Base-by-base conservation (phyloP, 192 early-diverging fungal genomes). In the Rhizoclosmatium globosum region DNA sequence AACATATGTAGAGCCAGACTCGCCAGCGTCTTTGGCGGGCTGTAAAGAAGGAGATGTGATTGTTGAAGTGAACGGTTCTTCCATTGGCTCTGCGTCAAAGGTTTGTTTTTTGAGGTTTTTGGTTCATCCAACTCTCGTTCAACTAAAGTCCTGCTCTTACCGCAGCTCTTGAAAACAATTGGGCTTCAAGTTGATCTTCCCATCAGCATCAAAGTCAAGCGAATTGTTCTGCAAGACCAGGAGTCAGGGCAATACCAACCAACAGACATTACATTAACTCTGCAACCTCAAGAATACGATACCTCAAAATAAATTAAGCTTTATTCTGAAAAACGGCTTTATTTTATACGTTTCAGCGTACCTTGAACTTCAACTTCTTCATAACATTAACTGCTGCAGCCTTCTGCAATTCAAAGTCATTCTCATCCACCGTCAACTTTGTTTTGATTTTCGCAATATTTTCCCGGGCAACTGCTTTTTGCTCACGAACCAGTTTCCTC, bases 31-130 rank as follows among this genome's bases (percentile, higher is more conserved):
- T 3, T 56, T 65, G 11, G 84, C 82, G 41, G 85, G 85, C 3
- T 46, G 83, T 43, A 11, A 58, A 4, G 84, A 83, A 41, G 86
- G 86, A 2, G 85, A 87, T 62, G 85, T 89, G 43, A 85, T 89
- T 71, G 78, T 79, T 1, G 61, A 68, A 38, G 80, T 86, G 7
- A 82, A 88, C 47, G 78, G 58, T 3, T 19, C 39, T 3, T 47
- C 79, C 6, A 78, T 87, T 2, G 56, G 39, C n/a, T 72, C 53
- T 67, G 81, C 80, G 4, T 85, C 83, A 13, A 85, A 89, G 72
- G 75, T 86, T 19, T 15, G 48, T 62, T 60, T 62, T 60, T n/a
- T 70, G 38, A 7, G 3, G 2, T n/a, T 59, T 2, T 9, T 3
- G 45, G 31, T 31, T 31, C 31, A 31, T 31, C 31, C 31, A 31